A percentile compares a stretch with the other conserved stretches of the same genome.
Conservation (phyloP, 2,329 filamentous ascomycete genomes). For the Ophiostoma sp. region DNA sequence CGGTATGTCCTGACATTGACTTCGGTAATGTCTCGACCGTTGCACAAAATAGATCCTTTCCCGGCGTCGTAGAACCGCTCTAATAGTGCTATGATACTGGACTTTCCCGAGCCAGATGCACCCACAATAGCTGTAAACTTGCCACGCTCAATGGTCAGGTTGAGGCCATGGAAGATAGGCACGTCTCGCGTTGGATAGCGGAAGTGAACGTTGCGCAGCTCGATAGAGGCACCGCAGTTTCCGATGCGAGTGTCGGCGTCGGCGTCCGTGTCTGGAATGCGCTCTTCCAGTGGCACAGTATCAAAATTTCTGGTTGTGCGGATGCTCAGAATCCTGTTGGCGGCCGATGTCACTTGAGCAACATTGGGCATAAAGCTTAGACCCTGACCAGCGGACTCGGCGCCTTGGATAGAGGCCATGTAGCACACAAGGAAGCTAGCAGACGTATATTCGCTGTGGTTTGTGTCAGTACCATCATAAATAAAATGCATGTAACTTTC, state of each 20-base stretch:
- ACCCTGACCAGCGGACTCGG: conserved; percentile 61
- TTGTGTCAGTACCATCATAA: background rate
- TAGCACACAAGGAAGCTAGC: conserved; percentile 54
- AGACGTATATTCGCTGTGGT: conserved; percentile 49
- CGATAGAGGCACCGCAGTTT: conserved; percentile 43
- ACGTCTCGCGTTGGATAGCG: conserved; percentile 55
- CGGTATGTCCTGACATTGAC: conserved; percentile 60
- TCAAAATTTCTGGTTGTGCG: conserved; percentile 34
- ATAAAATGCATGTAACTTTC: background rate
- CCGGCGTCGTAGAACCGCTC: conserved; percentile 67
- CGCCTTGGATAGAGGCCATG: conserved; percentile 62
- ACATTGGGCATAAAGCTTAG: conserved; percentile 63
- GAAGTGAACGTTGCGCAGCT: conserved; percentile 54
- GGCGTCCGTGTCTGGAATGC: conserved; percentile 45
- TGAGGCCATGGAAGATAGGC: conserved; percentile 56
- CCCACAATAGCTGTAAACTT: conserved; percentile 68
- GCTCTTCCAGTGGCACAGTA: background rate
- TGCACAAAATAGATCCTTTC: conserved; percentile 59
- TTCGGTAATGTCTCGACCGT: conserved; percentile 53
- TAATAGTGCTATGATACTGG: conserved; percentile 60
- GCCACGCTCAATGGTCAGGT: conserved; percentile 60
- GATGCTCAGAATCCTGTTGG: conserved; percentile 54
- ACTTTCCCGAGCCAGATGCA: conserved; percentile 63
- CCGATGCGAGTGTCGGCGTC: conserved; percentile 13
- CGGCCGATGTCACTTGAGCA: conserved; percentile 53